A percentile compares a stretch with the other conserved stretches of the same genome.
Conservation (phyloP, 2,329 filamentous ascomycete species). For the Fusarium vanettenii region DNA sequence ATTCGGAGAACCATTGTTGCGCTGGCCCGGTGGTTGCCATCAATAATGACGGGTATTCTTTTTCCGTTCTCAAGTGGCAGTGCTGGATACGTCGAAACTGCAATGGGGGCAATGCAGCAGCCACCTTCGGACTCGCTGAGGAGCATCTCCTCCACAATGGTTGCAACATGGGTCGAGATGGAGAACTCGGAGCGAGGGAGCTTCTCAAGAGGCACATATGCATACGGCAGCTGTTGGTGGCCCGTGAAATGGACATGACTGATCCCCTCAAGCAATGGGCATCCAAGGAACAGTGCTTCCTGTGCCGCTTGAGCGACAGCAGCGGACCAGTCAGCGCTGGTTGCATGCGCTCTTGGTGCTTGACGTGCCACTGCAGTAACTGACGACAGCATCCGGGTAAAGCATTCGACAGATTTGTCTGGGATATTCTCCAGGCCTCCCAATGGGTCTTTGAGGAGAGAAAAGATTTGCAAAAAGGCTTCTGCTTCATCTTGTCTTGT, state of each 20-base stretch:
- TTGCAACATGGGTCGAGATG: background rate
- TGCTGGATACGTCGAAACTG: background rate
- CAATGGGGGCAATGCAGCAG: background rate
- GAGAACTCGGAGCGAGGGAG: background rate
- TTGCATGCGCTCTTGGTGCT: background rate
- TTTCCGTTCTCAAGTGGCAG: background rate
- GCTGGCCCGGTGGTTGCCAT: background rate
- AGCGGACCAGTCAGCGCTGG: background rate
- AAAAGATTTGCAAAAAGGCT: background rate
- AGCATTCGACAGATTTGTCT: background rate
- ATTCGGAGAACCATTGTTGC: background rate
- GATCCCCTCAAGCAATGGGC: background rate
- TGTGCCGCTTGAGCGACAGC: background rate
- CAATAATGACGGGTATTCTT: background rate
- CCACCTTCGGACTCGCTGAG: background rate
- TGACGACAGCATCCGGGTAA: background rate
- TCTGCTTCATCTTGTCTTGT: background rate
- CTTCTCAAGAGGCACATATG: background rate
- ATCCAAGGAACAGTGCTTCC: background rate
- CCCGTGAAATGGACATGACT: background rate
- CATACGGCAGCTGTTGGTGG: background rate
- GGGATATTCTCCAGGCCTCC: background rate
- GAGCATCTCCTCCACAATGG: constrained; percentile 1
- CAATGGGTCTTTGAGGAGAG: background rate
- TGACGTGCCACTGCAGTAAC: background rate